These are phyloP conservation scores for Bipolaris oryzae DNA, from an alignment of 2,329 filamentous ascomycete species.

Conservation along the genomic window DNA sequence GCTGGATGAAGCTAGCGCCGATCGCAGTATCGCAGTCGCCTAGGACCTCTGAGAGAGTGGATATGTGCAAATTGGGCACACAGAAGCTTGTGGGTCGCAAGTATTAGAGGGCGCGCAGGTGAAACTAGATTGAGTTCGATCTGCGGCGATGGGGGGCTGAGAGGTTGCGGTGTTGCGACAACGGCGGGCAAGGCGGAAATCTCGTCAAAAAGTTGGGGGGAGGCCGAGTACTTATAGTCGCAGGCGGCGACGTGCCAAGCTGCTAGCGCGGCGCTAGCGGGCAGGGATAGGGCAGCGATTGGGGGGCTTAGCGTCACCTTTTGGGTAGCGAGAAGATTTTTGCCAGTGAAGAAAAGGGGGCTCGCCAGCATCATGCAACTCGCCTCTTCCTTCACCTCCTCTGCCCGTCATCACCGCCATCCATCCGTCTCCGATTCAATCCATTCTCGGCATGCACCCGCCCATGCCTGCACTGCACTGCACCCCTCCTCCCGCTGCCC, in stretches of 20 bases:
- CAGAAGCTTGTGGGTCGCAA: conserved; percentile 27
- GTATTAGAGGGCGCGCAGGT: conserved; percentile 43
- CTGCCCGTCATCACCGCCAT: conserved; percentile 17
- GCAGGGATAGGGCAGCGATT: conserved; percentile 11
- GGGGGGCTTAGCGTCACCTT: conserved; percentile 23
- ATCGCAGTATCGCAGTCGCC: conserved; percentile 36
- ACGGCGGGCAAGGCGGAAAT: conserved; percentile 39
- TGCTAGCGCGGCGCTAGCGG: conserved; percentile 19
- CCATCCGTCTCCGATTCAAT: background rate
- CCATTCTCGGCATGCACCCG: background rate
- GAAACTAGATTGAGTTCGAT: conserved; percentile 32
- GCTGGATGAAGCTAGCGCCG: conserved; percentile 40
- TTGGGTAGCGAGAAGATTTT: conserved; percentile 41
- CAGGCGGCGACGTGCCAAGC: conserved; percentile 16
- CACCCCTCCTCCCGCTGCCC: too few species aligned
- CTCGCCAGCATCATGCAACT: conserved; percentile 26
- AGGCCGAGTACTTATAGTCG: conserved; percentile 33
- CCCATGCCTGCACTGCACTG: background rate
- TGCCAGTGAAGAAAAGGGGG: conserved; percentile 32
- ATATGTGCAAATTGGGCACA: conserved; percentile 37
- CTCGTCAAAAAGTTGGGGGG: conserved; percentile 32
- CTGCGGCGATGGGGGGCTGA: conserved; percentile 36
- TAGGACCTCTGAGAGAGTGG: conserved; percentile 38
- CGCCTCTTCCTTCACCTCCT: conserved; percentile 19
- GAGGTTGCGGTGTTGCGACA: conserved; percentile 35